Evolutionary conservation across 805 yeast species (phyloP).

Genomic region (Candida mattraensis): DNA sequence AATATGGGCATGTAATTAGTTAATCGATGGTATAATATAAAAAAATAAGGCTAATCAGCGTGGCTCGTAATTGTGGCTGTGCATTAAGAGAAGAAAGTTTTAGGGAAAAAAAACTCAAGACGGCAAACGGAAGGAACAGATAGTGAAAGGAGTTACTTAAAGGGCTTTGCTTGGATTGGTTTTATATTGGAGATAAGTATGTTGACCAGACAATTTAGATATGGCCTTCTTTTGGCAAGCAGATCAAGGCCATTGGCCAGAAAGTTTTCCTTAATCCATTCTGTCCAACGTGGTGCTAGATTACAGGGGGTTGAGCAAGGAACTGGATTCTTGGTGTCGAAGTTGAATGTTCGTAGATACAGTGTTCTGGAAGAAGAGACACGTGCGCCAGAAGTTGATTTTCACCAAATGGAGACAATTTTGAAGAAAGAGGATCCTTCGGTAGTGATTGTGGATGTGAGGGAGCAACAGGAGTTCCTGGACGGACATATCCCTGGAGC

Average conservation of each 20-base stretch:
- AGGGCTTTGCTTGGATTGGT: too few relatives aligned
- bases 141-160: slow-evolving; percentile 10
- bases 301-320: too few relatives aligned
- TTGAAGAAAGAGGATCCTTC: slow-evolving; percentile 43
- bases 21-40: not conserved
- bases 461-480: slow-evolving; percentile 80
- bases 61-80: slow-evolving; percentile 4
- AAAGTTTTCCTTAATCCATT: not conserved
- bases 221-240: slow-evolving; percentile 1
- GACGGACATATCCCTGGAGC: slow-evolving; percentile 83
- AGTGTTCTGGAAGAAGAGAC: slow-evolving; percentile 31
- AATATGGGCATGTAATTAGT: slow-evolving; percentile 25
- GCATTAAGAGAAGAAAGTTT: not conserved
- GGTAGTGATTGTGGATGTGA: slow-evolving; percentile 75
- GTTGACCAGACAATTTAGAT: slow-evolving; percentile 10
- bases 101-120: too few relatives aligned
- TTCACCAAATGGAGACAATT: slow-evolving; percentile 39
- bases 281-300: too few relatives aligned
- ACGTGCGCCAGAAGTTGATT: slow-evolving; percentile 33
- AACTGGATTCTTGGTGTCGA: not conserved
- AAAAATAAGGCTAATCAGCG: slow-evolving; percentile 1
- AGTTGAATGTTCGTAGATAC: slow-evolving; percentile 15
- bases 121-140: slow-evolving; percentile 11
- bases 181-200: too few relatives aligned
- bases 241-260: slow-evolving; percentile 7